Base-by-base conservation (phyloP, 495 filamentous ascomycete species). In the Trypethelium eluteriae region DNA sequence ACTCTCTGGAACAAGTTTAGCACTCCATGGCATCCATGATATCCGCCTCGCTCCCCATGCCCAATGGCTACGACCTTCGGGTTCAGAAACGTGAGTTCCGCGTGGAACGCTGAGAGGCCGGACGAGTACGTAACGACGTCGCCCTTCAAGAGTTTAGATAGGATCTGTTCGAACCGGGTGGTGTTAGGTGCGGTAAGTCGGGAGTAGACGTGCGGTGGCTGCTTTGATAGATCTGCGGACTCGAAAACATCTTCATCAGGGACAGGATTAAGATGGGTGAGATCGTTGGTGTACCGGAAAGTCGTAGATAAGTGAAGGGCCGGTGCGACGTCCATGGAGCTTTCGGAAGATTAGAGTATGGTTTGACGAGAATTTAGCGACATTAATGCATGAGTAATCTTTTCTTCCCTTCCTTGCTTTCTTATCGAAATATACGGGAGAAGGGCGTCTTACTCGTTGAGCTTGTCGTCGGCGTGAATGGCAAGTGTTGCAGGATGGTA, bases 11-110 rank as follows among this genome's bases (percentile, higher is more conserved):
- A 81, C 61, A 98, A 75, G 6, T 74, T 74, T 64, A 96, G 82
- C 25, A 96, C 87, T 65, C 88, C 91, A 77, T 96, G 92, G 77
- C 89, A 93, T 71, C 94, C 94, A 79, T 98, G 94, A 77, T 98
- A 98, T 41, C 90, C 91, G 59, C 81, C 86, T 14, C 7, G 3
- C 7, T 59, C 25, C 2, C 32, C 53, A 3, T 59, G 53, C 41
- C 86, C 86, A 69, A 96, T 88, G 70, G 90, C 83, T 57, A 98
- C 83, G 49, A 85, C 84, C 59, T 83, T 83, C 1, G 94, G 94
- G 74, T 92, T 90, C 5, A 94, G 79, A 68, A 86, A 84, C 10
- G 89, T 82, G 16, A 96, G 81, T 32, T 91, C 79, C 18, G 89
- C 92, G 77, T 96, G 89, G 76, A 96, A 91, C 65, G 92, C 90